These are phyloP conservation scores for Kazachstania viticola DNA, from an alignment of 805 yeast species.

Conservation along the genomic window DNA sequence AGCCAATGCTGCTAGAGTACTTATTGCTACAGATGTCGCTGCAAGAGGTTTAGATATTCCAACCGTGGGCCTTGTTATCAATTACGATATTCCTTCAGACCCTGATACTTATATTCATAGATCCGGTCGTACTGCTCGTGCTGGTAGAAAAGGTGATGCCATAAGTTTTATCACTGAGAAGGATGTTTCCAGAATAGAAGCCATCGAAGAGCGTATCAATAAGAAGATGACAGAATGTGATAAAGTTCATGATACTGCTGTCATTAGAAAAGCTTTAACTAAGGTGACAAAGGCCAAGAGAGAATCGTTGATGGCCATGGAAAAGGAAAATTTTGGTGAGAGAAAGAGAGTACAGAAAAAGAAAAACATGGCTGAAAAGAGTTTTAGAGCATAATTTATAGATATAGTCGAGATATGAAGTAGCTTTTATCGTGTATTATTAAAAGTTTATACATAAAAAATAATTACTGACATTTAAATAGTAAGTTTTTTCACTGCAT, in stretches of 20 bases:
- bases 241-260: conserved; percentile 59
- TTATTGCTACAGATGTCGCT: conserved; percentile 95
- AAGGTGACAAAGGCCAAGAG: conserved; percentile 73
- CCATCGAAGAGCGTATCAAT: conserved; percentile 78
- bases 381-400: conserved; percentile 3
- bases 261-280: conserved; percentile 61
- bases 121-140: conserved; percentile 97
- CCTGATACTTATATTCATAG: conserved; percentile 94
- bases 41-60: conserved; percentile 97
- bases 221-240: conserved; percentile 70
- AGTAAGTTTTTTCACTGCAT: too few relatives aligned
- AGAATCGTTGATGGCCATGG: conserved; percentile 90
- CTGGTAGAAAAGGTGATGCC: conserved; percentile 83
- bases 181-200: conserved; percentile 69
- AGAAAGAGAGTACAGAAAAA: conserved; percentile 40
- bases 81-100: conserved; percentile 90
- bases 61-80: conserved; percentile 75
- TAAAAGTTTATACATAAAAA: too few relatives aligned
- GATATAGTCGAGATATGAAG: neutral
- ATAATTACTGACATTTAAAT: too few relatives aligned
- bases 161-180: conserved; percentile 75
- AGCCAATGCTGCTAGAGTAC: conserved; percentile 86
- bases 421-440: too few relatives aligned
- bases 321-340: conserved; percentile 79
- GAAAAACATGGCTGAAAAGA: conserved; percentile 21